phyloP scores from a whole-genome alignment of 2,329 filamentous ascomycete species.

The Beauveria rudraprayagi region DNA sequence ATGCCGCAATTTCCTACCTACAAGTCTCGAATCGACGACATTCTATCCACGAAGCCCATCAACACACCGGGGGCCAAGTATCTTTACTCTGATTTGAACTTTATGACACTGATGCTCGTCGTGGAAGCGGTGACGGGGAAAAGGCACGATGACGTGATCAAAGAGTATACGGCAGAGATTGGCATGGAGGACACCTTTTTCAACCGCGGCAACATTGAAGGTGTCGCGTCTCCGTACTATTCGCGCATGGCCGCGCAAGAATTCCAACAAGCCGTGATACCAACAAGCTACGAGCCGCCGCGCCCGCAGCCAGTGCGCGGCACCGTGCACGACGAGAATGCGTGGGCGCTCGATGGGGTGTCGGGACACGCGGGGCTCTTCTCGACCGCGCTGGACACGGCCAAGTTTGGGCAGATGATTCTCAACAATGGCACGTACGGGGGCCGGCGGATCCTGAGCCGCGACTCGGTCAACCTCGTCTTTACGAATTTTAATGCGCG shows the following conservation, averaged over 20 bases:
- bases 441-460: conserved; percentile 20
- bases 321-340: conserved; percentile 30
- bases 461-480: conserved; percentile 23
- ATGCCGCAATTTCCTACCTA: conserved; percentile 16
- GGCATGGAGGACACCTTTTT: conserved; percentile 26
- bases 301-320: conserved; percentile 30
- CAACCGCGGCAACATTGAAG: conserved; percentile 25
- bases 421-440: conserved; percentile 29
- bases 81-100: conserved; percentile 28
- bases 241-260: conserved; percentile 23
- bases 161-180: conserved; percentile 18
- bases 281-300: conserved; percentile 21
- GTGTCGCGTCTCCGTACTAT: conserved; percentile 17
- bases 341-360: conserved; percentile 26
- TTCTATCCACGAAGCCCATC: conserved; percentile 20
- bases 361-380: conserved; percentile 29
- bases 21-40: conserved; percentile 18
- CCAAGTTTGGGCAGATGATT: conserved; percentile 28
- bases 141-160: conserved; percentile 20
- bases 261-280: conserved; percentile 24
- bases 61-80: conserved; percentile 21
- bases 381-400: conserved; percentile 24
- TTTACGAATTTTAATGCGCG: conserved; percentile 25
- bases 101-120: conserved; percentile 24
- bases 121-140: conserved; percentile 22